A percentile compares a stretch with the other conserved stretches of the same genome.
Evolutionary conservation across 2,329 filamentous ascomycete species (phyloP).

Genomic region (Ampelomyces quisqualis): DNA sequence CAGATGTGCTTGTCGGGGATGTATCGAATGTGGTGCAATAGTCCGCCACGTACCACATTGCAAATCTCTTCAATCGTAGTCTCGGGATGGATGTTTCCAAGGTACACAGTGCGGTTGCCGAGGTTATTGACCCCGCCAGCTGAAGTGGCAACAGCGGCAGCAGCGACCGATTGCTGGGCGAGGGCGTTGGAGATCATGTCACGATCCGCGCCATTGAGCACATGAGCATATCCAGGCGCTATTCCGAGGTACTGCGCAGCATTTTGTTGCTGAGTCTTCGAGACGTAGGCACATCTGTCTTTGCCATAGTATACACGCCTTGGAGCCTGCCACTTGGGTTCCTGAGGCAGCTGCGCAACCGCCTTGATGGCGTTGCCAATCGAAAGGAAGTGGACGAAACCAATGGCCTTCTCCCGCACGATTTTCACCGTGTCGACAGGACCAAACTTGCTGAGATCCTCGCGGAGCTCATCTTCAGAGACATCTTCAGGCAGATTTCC

Average conservation of each 20-base stretch:
- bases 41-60: conserved; percentile 93
- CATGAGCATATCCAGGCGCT: conserved; percentile 92
- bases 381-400: conserved; percentile 95
- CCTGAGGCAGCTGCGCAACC: conserved; percentile 91
- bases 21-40: conserved; percentile 97
- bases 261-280: conserved; percentile 99
- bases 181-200: conserved; percentile 95
- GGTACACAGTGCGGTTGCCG: conserved; percentile 94
- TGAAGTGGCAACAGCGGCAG: conserved; percentile 92
- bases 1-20: conserved; percentile 99
- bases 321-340: conserved; percentile 93
- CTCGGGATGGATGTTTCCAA: conserved; percentile 98
- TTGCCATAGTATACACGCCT: conserved; percentile 98
- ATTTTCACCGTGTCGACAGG: conserved; percentile 97
- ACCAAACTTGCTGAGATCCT: conserved; percentile 94
- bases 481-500: conserved; percentile 91
- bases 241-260: conserved; percentile 97
- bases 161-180: conserved; percentile 95
- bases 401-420: conserved; percentile 96
- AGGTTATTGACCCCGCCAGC: conserved; percentile 97
- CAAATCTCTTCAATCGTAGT: conserved; percentile 99
- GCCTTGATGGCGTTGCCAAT: conserved; percentile 99
- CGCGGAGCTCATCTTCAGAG: conserved; percentile 85
- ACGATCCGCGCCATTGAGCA: conserved; percentile 91
- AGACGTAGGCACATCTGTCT: conserved; percentile 96